Evolutionary conservation across 2,329 filamentous ascomycete species (phyloP).

Genomic region (Penicillium hordei): DNA sequence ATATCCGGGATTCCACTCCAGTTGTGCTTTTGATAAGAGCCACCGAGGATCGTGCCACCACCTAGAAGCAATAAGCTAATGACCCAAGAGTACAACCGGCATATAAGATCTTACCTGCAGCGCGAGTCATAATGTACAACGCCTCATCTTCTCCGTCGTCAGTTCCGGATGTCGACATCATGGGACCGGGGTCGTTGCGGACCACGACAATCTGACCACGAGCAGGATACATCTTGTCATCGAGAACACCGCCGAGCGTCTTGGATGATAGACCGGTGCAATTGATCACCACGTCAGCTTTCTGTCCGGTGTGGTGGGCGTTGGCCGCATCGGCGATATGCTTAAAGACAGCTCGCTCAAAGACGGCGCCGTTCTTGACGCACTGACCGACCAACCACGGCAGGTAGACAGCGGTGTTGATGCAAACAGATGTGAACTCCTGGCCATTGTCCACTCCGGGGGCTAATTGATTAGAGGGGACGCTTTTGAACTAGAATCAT

Average conservation of each 20-base stretch:
- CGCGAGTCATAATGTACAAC: slow-evolving; percentile 79
- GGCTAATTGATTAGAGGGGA: slow-evolving; percentile 59
- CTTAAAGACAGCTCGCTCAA: slow-evolving; percentile 63
- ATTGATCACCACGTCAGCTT: slow-evolving; percentile 73
- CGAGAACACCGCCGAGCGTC: slow-evolving; percentile 77
- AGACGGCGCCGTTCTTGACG: slow-evolving; percentile 66
- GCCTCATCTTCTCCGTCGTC: slow-evolving; percentile 72
- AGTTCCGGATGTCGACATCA: slow-evolving; percentile 69
- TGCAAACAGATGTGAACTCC: slow-evolving; percentile 80
- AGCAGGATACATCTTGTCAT: slow-evolving; percentile 69
- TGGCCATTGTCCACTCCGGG: slow-evolving; percentile 69
- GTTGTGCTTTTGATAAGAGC: slow-evolving; percentile 74
- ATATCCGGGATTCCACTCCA: slow-evolving; percentile 80
- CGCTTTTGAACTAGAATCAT: slow-evolving; percentile 56
- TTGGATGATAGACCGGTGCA: slow-evolving; percentile 76
- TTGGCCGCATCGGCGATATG: slow-evolving; percentile 71
- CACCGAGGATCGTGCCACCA: slow-evolving; percentile 86
- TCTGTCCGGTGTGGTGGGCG: slow-evolving; percentile 57
- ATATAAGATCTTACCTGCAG: slow-evolving; percentile 41
- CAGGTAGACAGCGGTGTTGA: slow-evolving; percentile 86
- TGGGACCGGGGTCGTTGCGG: slow-evolving; percentile 70
- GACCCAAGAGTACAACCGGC: neutral
- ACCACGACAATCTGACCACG: slow-evolving; percentile 84
- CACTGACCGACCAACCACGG: slow-evolving; percentile 82
- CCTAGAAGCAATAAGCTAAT: slow-evolving; percentile 36